Conservation (phyloP, 768 basidiomycete species). For the Holtermanniella nyarrowii region DNA sequence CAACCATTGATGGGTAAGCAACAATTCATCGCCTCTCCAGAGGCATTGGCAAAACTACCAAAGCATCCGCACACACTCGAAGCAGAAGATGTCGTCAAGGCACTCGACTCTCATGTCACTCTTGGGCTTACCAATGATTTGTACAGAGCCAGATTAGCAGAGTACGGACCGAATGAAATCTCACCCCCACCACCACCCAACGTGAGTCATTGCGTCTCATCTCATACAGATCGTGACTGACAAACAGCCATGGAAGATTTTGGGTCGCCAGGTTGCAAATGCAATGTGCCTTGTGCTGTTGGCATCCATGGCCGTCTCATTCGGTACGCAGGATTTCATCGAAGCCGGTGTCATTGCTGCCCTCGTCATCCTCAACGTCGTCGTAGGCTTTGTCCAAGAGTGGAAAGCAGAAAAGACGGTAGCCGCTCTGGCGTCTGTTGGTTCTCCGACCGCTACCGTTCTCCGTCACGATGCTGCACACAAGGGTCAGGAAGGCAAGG, state of each 20-base stretch:
- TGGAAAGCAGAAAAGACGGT: conserved; percentile 44
- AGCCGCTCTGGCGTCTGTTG: conserved; percentile 42
- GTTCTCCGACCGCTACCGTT: conserved; percentile 41
- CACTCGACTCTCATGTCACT: not conserved
- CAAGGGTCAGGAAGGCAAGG: conserved; percentile 12
- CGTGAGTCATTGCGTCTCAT: not conserved
- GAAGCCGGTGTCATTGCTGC: conserved; percentile 46
- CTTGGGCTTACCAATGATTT: not conserved
- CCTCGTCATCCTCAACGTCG: conserved; percentile 38
- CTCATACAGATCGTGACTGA: not conserved
- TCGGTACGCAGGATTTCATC: conserved; percentile 51
- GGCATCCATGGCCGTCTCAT: conserved; percentile 47
- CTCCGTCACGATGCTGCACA: conserved; percentile 21
- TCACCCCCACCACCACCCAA: not conserved
- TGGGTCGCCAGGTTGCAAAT: not conserved
- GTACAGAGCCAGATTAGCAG: not conserved
- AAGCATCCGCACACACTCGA: not conserved
- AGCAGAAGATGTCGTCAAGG: not conserved
- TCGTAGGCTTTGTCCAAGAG: conserved; percentile 38
- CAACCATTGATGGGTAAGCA: not conserved
- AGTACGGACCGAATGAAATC: not conserved
- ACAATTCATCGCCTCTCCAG: not conserved
- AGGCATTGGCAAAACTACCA: not conserved
- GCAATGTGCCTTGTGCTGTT: conserved; percentile 24
- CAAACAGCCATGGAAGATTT: not conserved